Conservation (phyloP, 2,329 filamentous ascomycete genomes). For the Fusarium burgessii region DNA sequence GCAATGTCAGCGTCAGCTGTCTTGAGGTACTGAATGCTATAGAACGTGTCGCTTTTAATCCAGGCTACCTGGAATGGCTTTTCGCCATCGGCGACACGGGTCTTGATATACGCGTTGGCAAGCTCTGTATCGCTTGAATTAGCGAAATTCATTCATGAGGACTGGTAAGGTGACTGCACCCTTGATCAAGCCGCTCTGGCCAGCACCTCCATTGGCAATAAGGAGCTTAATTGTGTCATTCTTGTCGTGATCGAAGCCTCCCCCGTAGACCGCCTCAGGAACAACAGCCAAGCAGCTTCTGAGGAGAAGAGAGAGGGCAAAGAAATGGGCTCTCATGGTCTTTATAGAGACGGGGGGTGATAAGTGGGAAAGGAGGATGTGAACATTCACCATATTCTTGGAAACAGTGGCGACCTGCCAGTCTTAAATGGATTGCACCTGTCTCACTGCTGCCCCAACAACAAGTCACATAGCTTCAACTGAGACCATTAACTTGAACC, state of each 20-base stretch:
- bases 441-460: not conserved
- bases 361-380: too few species aligned
- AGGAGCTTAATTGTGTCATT: conserved; percentile 40
- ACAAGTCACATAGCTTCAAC: not conserved
- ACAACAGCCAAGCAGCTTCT: conserved; percentile 9
- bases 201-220: conserved; percentile 54
- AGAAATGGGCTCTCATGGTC: not conserved
- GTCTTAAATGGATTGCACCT: not conserved
- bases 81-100: conserved; percentile 27
- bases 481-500: not conserved
- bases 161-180: conserved; percentile 29
- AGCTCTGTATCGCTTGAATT: conserved; percentile 27
- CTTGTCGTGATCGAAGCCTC: conserved; percentile 19
- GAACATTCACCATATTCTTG: too few species aligned
- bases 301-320: not conserved
- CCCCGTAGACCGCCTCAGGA: conserved; percentile 41
- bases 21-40: conserved; percentile 58
- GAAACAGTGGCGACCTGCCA: too few species aligned
- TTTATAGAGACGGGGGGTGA: too few species aligned
- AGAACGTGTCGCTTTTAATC: conserved; percentile 60
- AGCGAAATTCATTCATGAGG: not conserved
- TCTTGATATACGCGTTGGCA: conserved; percentile 46
- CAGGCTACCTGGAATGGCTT: conserved; percentile 57
- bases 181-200: conserved; percentile 53
- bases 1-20: conserved; percentile 55